Base-by-base conservation (phyloP, 352 stramenopile genomes). In the Pythium pyrilobum region DNA sequence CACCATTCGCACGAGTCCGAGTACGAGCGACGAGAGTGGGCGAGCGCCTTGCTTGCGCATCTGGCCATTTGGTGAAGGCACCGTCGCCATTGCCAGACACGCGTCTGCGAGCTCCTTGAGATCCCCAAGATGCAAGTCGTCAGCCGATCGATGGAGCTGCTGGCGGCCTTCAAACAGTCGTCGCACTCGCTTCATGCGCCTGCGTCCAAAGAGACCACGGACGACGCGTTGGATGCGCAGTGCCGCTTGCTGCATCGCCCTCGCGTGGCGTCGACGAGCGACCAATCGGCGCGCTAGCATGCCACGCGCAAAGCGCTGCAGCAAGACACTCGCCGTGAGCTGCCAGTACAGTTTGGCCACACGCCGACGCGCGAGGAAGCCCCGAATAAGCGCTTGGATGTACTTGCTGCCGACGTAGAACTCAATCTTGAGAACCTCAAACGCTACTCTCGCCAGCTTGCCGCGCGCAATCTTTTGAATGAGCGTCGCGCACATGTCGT, bases 391-490 rank as follows among this genome's bases (percentile, higher is more conserved):
- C 0, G 83, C 72, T 34, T 95, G 79, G 44, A 95, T 93, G 45
- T 79, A 90, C 18, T 74, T 87, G 52, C 81, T 91, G 24, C 76
- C 67, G 29, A 90, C 72, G 32, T 74, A 77, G 21, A 75, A 89
- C 54, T 83, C 73, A 29, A 90, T 81, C 61, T 77, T 77, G 40
- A 89, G 66, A 28, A 52, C 64, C 13, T 66, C 71, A 36, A 79
- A 91, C 38, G 64, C 54, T 9, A 69, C 60, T 16, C 85, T 72
- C 12, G 81, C 78, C 31, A 92, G 47, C 59, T 90, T 82, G 1
- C 84, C 85, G 18, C 85, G 78, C 3, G 62, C 74, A 6, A 89
- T 64, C 25, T 81, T 84, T 56, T 96, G 84, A 45, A 96, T 91
- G 29, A 84, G 46, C 23, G 74, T 90, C 4, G 84, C 82, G 23